These are phyloP conservation scores for Blastomyces silverae DNA, from an alignment of 2,329 filamentous ascomycete genomes.

Conservation along the genomic window DNA sequence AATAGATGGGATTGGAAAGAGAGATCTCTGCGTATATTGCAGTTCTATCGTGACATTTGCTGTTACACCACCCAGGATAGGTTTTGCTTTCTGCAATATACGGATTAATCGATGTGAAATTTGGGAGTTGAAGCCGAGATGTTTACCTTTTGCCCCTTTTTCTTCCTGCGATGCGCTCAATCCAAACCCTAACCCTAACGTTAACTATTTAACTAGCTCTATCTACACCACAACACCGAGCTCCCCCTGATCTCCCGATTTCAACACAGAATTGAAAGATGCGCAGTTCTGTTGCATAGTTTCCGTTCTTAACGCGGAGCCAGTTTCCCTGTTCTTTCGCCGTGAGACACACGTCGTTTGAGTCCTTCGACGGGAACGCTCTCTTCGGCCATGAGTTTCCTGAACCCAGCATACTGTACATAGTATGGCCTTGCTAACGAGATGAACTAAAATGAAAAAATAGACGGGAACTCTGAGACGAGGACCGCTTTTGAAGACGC, in stretches of 20 bases:
- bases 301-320: neutral
- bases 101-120: neutral
- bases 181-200: conserved; percentile 3
- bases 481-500: neutral
- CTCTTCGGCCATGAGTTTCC: neutral
- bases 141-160: no score
- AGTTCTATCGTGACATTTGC: neutral
- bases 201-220: no score
- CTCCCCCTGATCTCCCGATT: no score
- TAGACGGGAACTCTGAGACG: neutral
- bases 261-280: no score
- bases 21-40: neutral
- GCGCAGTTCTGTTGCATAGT: no score
- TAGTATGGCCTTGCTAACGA: neutral
- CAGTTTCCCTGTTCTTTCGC: neutral
- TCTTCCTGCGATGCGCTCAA: no score
- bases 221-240: no score
- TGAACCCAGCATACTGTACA: neutral
- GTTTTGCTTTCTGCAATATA: neutral
- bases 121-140: neutral
- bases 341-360: neutral
- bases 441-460: neutral
- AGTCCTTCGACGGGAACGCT: neutral
- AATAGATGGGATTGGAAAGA: neutral
- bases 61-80: neutral